phyloP scores from a whole-genome alignment of 306 rosid species.

The Argentina anserina region DNA sequence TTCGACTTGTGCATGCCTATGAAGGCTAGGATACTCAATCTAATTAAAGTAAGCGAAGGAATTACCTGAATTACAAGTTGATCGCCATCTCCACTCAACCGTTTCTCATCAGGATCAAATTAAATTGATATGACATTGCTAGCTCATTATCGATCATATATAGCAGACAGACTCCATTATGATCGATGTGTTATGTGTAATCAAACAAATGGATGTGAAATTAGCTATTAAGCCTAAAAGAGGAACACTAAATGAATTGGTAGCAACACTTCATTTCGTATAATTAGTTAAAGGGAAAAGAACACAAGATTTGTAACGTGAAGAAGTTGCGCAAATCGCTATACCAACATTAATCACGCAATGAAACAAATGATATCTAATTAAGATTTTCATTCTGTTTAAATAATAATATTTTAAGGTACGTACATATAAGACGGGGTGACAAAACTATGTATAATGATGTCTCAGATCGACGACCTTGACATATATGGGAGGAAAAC shows the following conservation, averaged over 20 bases:
- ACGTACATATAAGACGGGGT: too few relatives aligned
- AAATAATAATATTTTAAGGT: too few relatives aligned
- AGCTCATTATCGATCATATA: not conserved
- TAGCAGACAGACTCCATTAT: not conserved
- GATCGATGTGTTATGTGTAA: not conserved
- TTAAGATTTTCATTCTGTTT: too few relatives aligned
- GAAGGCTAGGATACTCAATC: not conserved
- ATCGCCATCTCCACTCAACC: not conserved
- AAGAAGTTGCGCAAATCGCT: not conserved
- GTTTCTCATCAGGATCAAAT: not conserved
- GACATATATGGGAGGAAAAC: not conserved
- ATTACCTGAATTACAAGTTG: not conserved
- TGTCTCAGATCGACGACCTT: not conserved
- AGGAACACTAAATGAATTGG: not conserved
- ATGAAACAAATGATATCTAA: not conserved
- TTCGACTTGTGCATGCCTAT: not conserved
- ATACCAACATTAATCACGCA: not conserved
- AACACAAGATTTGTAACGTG: not conserved
- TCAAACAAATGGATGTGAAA: not conserved
- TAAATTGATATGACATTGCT: not conserved
- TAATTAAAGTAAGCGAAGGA: too few relatives aligned
- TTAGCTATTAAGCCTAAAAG: not conserved
- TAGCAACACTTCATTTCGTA: not conserved
- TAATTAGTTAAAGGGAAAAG: not conserved
- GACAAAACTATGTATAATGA: too few relatives aligned